Percentiles rank a stretch among this genome's conserved stretches.
Evolutionary conservation across 805 yeast species (phyloP).

Genomic region (Komagataella mondaviorum): DNA sequence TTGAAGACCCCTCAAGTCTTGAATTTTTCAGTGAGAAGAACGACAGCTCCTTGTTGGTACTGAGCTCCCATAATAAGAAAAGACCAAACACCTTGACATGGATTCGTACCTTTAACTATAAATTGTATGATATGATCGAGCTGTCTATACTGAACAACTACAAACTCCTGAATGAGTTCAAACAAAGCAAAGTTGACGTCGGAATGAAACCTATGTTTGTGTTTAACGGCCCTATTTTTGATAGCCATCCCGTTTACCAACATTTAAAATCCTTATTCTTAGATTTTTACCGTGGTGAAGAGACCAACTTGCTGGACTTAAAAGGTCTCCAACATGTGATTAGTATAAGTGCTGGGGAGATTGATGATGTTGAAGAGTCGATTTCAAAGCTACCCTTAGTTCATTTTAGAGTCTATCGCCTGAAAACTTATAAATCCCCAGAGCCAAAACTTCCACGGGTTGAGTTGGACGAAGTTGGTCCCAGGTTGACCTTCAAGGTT

Average conservation of each 20-base stretch:
- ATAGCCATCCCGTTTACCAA: constrained; percentile 71
- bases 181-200: constrained; percentile 62
- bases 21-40: constrained; percentile 95
- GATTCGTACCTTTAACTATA: constrained; percentile 79
- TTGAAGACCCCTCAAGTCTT: constrained; percentile 73
- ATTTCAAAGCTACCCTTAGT: constrained; percentile 54
- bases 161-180: constrained; percentile 72
- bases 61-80: constrained; percentile 74
- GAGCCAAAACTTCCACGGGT: constrained; percentile 89
- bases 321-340: constrained; percentile 91
- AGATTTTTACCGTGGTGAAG: constrained; percentile 84
- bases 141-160: constrained; percentile 54
- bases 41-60: constrained; percentile 74
- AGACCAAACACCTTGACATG: constrained; percentile 87
- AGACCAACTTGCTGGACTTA: constrained; percentile 73
- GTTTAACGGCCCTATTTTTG: constrained; percentile 88
- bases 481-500: constrained; percentile 82
- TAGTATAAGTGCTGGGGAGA: constrained; percentile 61
- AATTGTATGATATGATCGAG: constrained; percentile 90
- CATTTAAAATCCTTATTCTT: constrained; percentile 81
- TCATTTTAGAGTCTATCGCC: constrained; percentile 80
- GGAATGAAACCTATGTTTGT: constrained; percentile 92
- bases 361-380: constrained; percentile 60
- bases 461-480: constrained; percentile 91
- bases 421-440: constrained; percentile 61